Evolutionary conservation across 2,329 filamentous ascomycete species (phyloP), one percentile per base, ranked within the genome.

Genomic region (Penicillium hordei): DNA sequence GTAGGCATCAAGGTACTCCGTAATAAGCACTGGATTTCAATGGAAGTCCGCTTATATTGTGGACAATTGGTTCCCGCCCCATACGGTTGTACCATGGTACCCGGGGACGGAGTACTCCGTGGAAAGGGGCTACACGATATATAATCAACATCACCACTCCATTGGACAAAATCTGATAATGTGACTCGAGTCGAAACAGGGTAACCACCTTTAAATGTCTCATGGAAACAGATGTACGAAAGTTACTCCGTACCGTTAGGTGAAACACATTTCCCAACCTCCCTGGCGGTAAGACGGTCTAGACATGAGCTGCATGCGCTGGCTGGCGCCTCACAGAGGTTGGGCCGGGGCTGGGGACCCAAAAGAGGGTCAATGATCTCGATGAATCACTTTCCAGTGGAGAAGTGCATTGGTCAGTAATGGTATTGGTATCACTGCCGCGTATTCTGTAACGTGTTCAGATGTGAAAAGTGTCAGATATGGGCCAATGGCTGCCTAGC

Each of bases 291-390:
- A 52, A 58, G 56, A 56, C 40, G 57, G 61, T 63, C 62, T 63
- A 63, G 62, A 56, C 57, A 34, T 44, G 46, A 61, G 59, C 59
- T 57, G 55, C 55, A 58, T 60, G 60, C 52, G 45, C 27, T 49
- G 52, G 49, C 34, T 40, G 43, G 21, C 43, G 38, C 17, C 50
- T 59, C 17, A 33, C 38, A 52, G 53, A 43, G 59, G 49, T 63
- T 57, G 59, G 59, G 61, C 57, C 17, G 55, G 43, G 45, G 43
- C 34, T 38, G 38, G 49, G 43, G 49, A 48, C 27, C 48, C 33
- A 57, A 57, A 53, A 46, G 49, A 46, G 42, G 55, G 55, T 53
- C 49, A 5, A 43, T 33, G 55, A 51, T 40, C 55, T 57, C n/a
- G 55, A 57, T 57, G 29, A 57, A 53, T 57, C 55, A 57, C 27